A percentile compares a stretch with the other conserved stretches of the same genome.
Evolutionary conservation across 2,329 filamentous ascomycete genomes (phyloP).

Genomic region (Scedosporium dehoogii): DNA sequence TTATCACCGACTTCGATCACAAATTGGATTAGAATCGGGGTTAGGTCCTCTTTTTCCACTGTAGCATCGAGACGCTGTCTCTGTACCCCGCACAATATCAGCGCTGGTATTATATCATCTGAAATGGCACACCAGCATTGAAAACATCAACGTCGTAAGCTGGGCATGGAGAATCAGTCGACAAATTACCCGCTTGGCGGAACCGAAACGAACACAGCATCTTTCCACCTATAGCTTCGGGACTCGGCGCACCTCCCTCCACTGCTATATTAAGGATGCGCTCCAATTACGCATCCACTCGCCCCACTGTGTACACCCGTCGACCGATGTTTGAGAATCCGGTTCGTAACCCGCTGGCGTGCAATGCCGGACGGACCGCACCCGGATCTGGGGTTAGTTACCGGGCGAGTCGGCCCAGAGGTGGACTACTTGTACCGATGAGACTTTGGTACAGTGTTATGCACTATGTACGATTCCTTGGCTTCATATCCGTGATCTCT

Average conservation of each 20-base stretch:
- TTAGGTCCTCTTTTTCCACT: no score
- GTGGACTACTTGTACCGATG: background rate
- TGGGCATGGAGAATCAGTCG: background rate
- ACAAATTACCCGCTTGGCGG: background rate
- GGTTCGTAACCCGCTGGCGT: background rate
- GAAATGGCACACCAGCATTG: background rate
- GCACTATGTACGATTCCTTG: background rate
- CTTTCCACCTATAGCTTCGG: background rate
- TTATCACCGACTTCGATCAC: no score
- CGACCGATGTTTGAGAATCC: background rate
- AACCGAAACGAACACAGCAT: background rate
- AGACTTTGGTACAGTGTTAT: background rate
- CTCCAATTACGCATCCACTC: background rate
- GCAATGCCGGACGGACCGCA: background rate
- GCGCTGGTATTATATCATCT: background rate
- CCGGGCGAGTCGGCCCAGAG: background rate
- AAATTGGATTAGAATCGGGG: no score
- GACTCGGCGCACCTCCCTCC: background rate
- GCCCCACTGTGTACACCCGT: constrained; percentile 1
- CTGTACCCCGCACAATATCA: background rate
- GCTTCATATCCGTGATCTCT: background rate
- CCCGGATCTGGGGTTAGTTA: background rate
- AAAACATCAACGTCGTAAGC: background rate
- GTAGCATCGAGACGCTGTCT: no score
- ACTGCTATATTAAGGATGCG: background rate